Base-by-base conservation (phyloP, 306 rosid genomes). In the Trifolium subterraneum region DNA sequence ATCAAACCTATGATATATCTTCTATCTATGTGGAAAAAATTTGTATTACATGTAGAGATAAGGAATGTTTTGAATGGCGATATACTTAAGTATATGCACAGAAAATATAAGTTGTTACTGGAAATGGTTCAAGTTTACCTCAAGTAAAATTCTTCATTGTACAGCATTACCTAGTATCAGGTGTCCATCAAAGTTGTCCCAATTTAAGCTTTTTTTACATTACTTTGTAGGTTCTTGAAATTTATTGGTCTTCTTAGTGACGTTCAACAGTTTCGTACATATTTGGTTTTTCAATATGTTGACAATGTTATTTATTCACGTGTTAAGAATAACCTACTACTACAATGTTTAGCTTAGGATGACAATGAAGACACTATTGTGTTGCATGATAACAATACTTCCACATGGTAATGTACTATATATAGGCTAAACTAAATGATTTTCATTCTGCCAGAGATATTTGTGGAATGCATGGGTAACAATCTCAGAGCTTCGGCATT, bases 391-490 rank as follows among this genome's bases (percentile, higher is more conserved):
- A 70, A 41, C 36, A 22, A 51, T 66, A 52, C 73, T 64, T 39
- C 22, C 78, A 74, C 78, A 78, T 48, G 48, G 23, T 75, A 29
- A 65, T 76, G 60, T 79, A 63, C 44, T 72, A 50, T 55, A 38
- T 19, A 59, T 15, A 77, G 56, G 62, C 52, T 58, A 38, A 82
- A 78, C 75, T 31, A 60, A 74, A 74, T 58, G 39, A 63, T 78
- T 86, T 86, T 72, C 76, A 45, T 75, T 82, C 71, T 75, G 58
- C 75, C 97, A 95, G 99, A 89, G 81, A 81, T 88, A 89, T 83
- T 78, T 95, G 61, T 95, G 99, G 99, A 92, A 95, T 85, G 98
- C 97, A 61, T 95, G 98, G 99, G 98, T 92, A 71, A 85, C 96
- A 61, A 95, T 85, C 68, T 95, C 99, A 62, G 99, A 95, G 79